Percentiles rank a stretch among this genome's conserved stretches.
These are phyloP conservation scores for Ophiostoma ulmi DNA, from an alignment of 2,329 filamentous ascomycete species.

Conservation along the genomic window DNA sequence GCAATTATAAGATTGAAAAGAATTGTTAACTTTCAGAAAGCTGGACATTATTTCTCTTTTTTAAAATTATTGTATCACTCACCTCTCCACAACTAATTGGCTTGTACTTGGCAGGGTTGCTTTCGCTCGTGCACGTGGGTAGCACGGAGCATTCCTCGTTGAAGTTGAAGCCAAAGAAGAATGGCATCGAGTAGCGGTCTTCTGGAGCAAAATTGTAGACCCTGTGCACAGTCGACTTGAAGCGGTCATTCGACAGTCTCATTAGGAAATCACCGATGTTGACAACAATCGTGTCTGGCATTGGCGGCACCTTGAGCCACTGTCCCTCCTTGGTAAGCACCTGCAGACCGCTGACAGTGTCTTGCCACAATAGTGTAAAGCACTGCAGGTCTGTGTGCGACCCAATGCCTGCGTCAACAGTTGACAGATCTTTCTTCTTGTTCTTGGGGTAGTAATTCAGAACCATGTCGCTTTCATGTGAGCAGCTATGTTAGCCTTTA, in stretches of 20 bases:
- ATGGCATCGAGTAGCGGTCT: slow-evolving; percentile 50
- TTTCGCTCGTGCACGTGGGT: slow-evolving; percentile 37
- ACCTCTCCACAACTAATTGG: slow-evolving; percentile 39
- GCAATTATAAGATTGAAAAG: too few species aligned
- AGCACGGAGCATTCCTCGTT: slow-evolving; percentile 40
- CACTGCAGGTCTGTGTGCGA: slow-evolving; percentile 40
- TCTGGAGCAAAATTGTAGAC: slow-evolving; percentile 40
- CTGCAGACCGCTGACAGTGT: slow-evolving; percentile 40
- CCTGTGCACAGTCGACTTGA: slow-evolving; percentile 45
- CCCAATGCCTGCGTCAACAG: slow-evolving; percentile 38
- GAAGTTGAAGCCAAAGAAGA: slow-evolving; percentile 49
- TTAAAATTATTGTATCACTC: neutral
- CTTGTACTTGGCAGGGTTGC: slow-evolving; percentile 39
- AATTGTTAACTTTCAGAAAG: too few species aligned
- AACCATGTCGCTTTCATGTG: slow-evolving; percentile 25
- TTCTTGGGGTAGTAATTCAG: slow-evolving; percentile 29
- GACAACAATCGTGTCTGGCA: slow-evolving; percentile 45
- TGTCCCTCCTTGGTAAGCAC: slow-evolving; percentile 38
- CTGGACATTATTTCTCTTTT: too few species aligned
- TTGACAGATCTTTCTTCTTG: slow-evolving; percentile 27
- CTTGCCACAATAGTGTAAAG: slow-evolving; percentile 47
- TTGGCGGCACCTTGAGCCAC: slow-evolving; percentile 41
- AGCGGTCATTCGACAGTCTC: slow-evolving; percentile 46
- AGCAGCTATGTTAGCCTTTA: neutral
- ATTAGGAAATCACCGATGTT: slow-evolving; percentile 51